Conservation (phyloP, 2,329 filamentous ascomycete genomes). For the Colletotrichum endophyticum region DNA sequence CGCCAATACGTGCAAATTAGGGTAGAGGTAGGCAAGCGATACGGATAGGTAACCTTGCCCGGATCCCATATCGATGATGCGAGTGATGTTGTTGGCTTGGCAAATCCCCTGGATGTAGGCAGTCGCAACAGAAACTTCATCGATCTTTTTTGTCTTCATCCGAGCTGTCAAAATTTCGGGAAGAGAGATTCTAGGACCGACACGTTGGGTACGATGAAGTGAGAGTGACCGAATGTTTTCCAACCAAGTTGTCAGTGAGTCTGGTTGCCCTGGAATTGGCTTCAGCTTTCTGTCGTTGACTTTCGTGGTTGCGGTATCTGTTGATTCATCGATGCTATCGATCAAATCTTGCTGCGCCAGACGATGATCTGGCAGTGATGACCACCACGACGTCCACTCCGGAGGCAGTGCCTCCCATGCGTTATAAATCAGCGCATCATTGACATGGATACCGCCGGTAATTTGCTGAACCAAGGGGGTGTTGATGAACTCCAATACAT, state of each 20-base stretch:
- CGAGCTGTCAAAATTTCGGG: slow-evolving; percentile 25
- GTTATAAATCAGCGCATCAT: slow-evolving; percentile 33
- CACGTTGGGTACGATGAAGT: slow-evolving; percentile 23
- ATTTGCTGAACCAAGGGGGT: slow-evolving; percentile 33
- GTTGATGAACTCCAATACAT: slow-evolving; percentile 26
- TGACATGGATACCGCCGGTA: slow-evolving; percentile 37
- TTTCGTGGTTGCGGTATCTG: neutral
- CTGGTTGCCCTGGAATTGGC: neutral
- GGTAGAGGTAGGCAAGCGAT: slow-evolving; percentile 31
- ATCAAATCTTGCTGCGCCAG: slow-evolving; percentile 33
- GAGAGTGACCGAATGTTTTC: neutral
- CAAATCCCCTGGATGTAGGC: slow-evolving; percentile 30
- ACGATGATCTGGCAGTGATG: slow-evolving; percentile 29
- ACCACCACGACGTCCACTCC: slow-evolving; percentile 36
- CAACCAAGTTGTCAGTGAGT: neutral
- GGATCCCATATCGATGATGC: slow-evolving; percentile 24
- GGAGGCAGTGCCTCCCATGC: slow-evolving; percentile 32
- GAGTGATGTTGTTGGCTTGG: slow-evolving; percentile 25
- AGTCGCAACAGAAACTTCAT: slow-evolving; percentile 31
- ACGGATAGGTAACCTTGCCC: slow-evolving; percentile 35
- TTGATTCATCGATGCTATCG: slow-evolving; percentile 25
- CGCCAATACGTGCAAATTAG: slow-evolving; percentile 28
- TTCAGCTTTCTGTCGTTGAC: neutral
- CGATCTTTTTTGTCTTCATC: slow-evolving; percentile 35
- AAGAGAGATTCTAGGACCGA: slow-evolving; percentile 15